A percentile compares a stretch with the other conserved stretches of the same genome.
Evolutionary conservation across 2,329 filamentous ascomycete species (phyloP).

Genomic region (Colletotrichum sp.): DNA sequence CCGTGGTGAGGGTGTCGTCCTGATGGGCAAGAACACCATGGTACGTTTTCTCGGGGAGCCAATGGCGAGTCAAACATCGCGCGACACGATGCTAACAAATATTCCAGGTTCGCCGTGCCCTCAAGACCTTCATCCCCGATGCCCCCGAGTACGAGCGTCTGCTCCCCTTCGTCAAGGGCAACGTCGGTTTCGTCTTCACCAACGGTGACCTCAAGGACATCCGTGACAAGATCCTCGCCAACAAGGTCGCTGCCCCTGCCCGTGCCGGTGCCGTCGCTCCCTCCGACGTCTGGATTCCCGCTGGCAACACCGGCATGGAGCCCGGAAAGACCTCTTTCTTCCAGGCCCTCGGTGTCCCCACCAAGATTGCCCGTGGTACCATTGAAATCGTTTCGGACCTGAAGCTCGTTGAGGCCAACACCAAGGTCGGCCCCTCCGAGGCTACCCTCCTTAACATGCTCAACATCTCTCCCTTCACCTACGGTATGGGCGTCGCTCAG

Average conservation of each 20-base stretch:
- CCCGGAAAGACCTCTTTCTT: slow-evolving; percentile 99
- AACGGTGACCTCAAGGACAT: slow-evolving; percentile 91
- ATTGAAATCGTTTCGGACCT: slow-evolving; percentile 99
- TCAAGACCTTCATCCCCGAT: slow-evolving; percentile 92
- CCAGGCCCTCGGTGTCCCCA: slow-evolving; percentile 99
- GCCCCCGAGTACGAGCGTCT: slow-evolving; percentile 98
- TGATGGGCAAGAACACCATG: slow-evolving; percentile 99
- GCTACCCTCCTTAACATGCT: slow-evolving; percentile 99
- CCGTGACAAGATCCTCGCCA: slow-evolving; percentile 92
- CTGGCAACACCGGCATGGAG: slow-evolving; percentile 99
- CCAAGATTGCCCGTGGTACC: slow-evolving; percentile 99
- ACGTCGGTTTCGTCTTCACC: slow-evolving; percentile 99
- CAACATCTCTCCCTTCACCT: slow-evolving; percentile 99
- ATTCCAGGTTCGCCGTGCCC: slow-evolving; percentile 84
- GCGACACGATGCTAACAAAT: background rate
- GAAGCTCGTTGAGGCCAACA: slow-evolving; percentile 92
- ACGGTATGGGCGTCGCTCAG: slow-evolving; percentile 95
- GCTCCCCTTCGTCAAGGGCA: slow-evolving; percentile 94
- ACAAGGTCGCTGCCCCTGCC: slow-evolving; percentile 97
- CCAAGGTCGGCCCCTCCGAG: slow-evolving; percentile 98
- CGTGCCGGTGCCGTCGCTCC: slow-evolving; percentile 98
- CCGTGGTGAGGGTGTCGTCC: slow-evolving; percentile 89
- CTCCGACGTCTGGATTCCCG: slow-evolving; percentile 90
- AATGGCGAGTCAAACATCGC: background rate
- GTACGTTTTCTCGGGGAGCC: slow-evolving; percentile 51